Evolutionary conservation across 306 rosid species (phyloP), one percentile per base, ranked within the genome.

Genomic region (Clitoria ternatea): DNA sequence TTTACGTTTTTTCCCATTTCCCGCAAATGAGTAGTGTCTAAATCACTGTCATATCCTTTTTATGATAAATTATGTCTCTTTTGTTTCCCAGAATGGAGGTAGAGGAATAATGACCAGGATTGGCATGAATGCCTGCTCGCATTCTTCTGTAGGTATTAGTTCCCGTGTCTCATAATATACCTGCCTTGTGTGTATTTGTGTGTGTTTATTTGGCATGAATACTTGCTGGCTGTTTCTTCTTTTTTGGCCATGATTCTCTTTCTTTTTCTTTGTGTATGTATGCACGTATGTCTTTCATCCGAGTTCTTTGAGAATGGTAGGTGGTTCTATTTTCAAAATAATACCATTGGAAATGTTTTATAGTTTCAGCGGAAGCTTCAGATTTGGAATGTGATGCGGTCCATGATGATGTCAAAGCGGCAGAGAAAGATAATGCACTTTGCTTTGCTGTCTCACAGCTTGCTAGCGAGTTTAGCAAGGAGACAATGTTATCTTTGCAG

Each of bases 381-480:
- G 91, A 82, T 40, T 82, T 79, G 19, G 96, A 88, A 80, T 76
- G 54, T 33, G 90, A 82, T 27, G 80, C 24, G 73, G 49, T 30
- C 23, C 80, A 53, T 66, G 91, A 88, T 65, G 92, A 89, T 73
- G 81, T 74, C 56, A 83, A 74, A 82, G 86, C 85, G 67, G 74
- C 84, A 26, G 84, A 88, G 71, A 92, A 82, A 85, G 81, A 81
- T 40, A 68, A 73, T 43, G 90, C 92, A 47, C 81, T 92, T 44
- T 86, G 78, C 50, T 59, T 40, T 39, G 98, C 98, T 50, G 72
- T 90, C 61, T 82, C 89, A 17, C 85, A 57, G 53, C 87, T 92
- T 48, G 83, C 92, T 37, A 76, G 78, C 2, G 93, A 90, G 61
- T 92, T 88, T 70, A 90, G 82, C 63, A 76, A 52, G 53, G 90